phyloP scores from a whole-genome alignment of 2,329 filamentous ascomycete species.

The Domatiomyces catenatus region DNA sequence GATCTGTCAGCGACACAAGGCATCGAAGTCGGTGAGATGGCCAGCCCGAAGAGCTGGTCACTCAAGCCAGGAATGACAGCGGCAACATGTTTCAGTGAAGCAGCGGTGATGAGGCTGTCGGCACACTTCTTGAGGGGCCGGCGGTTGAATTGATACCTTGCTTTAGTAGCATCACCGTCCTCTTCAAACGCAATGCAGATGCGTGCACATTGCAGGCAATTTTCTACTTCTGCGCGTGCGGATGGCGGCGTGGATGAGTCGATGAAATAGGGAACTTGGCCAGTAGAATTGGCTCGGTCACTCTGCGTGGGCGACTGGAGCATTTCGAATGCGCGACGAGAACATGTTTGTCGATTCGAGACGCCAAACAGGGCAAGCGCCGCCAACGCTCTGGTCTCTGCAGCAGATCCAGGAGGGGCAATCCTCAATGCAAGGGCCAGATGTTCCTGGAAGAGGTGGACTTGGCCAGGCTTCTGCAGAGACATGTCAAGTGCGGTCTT shows the following conservation, averaged over 20 bases:
- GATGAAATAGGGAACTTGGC: constrained; percentile 29
- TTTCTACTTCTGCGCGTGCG: constrained; percentile 38
- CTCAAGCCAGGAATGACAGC: constrained; percentile 7
- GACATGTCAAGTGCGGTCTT: constrained; percentile 53
- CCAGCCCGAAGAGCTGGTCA: constrained; percentile 7
- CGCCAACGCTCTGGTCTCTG: constrained; percentile 43
- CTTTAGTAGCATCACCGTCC: constrained; percentile 18
- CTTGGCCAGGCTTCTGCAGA: constrained; percentile 33
- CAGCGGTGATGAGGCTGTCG: constrained; percentile 12
- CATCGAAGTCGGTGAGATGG: constrained; percentile 13
- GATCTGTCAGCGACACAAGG: constrained; percentile 4
- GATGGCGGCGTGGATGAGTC: constrained; percentile 39
- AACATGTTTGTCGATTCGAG: constrained; percentile 23
- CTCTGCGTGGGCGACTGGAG: constrained; percentile 18
- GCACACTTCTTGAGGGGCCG: constrained; percentile 17
- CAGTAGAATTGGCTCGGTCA: not conserved
- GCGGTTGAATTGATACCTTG: constrained; percentile 23
- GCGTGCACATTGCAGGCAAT: constrained; percentile 44
- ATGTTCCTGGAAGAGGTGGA: constrained; percentile 34
- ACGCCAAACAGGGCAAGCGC: constrained; percentile 45
- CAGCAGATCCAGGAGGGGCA: constrained; percentile 64
- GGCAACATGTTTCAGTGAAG: constrained; percentile 12
- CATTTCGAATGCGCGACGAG: constrained; percentile 30
- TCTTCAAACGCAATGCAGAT: constrained; percentile 37
- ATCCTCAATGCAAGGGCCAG: constrained; percentile 55